phyloP scores from a whole-genome alignment of 345 rosid genomes.

The Iberis pinnata region DNA sequence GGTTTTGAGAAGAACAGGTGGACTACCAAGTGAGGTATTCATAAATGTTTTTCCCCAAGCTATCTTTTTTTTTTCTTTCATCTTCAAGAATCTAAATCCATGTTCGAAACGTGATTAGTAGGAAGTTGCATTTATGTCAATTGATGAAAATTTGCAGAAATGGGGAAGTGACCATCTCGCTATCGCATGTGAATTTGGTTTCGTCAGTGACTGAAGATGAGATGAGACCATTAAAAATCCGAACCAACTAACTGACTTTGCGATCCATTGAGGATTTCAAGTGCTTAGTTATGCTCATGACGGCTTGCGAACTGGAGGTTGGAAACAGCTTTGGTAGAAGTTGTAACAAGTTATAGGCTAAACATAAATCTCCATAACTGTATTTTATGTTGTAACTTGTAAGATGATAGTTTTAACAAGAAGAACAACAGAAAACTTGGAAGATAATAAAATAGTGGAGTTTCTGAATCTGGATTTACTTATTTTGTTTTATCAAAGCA shows the following conservation, averaged over 20 bases:
- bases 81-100: not conserved
- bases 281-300: not conserved
- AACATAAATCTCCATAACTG: not conserved
- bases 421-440: too few species aligned
- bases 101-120: not conserved
- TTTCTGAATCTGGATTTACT: too few species aligned
- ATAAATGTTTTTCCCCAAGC: not conserved
- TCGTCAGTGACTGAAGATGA: conserved; percentile 31
- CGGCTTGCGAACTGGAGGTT: conserved; percentile 8
- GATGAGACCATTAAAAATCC: not conserved
- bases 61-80: not conserved
- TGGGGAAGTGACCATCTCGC: conserved; percentile 99
- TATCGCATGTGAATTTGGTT: conserved; percentile 78
- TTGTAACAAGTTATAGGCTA: conserved; percentile 10
- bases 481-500: not conserved
- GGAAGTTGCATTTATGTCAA: too few species aligned
- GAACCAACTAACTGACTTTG: not conserved
- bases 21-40: conserved; percentile 77
- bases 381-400: not conserved
- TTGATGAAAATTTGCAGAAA: conserved; percentile 41
- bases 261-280: not conserved
- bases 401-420: not conserved
- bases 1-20: conserved; percentile 48
- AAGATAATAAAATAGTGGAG: too few species aligned
- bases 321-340: conserved; percentile 9